A percentile compares a stretch with the other conserved stretches of the same genome.
These are phyloP conservation scores for Penicillium nucicola DNA, from an alignment of 495 filamentous ascomycete species.

Conservation along the genomic window DNA sequence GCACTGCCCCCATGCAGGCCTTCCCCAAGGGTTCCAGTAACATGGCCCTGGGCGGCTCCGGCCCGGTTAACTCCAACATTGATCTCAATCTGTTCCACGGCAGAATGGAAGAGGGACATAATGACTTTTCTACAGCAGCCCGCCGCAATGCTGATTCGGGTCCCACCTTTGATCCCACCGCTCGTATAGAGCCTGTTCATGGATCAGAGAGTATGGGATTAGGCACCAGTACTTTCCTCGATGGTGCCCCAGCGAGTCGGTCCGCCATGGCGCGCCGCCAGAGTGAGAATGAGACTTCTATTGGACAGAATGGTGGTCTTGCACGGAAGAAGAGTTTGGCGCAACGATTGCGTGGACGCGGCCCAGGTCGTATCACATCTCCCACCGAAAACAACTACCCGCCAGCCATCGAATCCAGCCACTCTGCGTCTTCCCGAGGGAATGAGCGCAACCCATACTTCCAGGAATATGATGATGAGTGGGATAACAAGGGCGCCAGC, in stretches of 20 bases:
- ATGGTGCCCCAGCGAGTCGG: constrained; percentile 86
- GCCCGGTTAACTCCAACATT: constrained; percentile 76
- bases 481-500: constrained; percentile 63
- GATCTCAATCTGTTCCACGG: constrained; percentile 84
- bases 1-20: constrained; percentile 91
- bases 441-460: constrained; percentile 84
- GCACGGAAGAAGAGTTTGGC: constrained; percentile 91
- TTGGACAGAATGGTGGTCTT: constrained; percentile 57
- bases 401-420: constrained; percentile 25
- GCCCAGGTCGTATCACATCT: constrained; percentile 49
- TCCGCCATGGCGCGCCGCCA: constrained; percentile 77
- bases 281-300: constrained; percentile 54
- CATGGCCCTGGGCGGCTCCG: constrained; percentile 85
- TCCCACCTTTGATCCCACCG: constrained; percentile 54
- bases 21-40: constrained; percentile 90
- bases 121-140: constrained; percentile 59
- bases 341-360: constrained; percentile 70
- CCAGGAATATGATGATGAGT: constrained; percentile 71
- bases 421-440: constrained; percentile 25
- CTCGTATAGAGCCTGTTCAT: constrained; percentile 66
- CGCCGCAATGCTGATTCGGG: constrained; percentile 39
- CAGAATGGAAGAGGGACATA: constrained; percentile 76
- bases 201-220: constrained; percentile 81
- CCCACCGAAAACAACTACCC: constrained; percentile 35
- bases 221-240: constrained; percentile 92